phyloP scores from a whole-genome alignment of 2,329 filamentous ascomycete species.

The Hymenoscyphus linearis region DNA sequence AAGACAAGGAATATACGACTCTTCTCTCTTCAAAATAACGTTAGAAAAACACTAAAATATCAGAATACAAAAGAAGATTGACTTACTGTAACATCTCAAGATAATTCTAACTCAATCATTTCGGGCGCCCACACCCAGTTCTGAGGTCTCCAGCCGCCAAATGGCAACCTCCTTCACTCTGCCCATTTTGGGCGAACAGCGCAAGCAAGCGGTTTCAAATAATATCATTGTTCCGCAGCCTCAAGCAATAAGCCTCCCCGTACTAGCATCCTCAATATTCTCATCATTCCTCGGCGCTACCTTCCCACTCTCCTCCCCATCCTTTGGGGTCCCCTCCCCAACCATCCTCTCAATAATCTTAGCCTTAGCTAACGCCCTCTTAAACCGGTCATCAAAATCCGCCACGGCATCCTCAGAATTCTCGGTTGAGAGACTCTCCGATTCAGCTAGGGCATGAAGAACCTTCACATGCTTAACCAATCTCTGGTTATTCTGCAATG shows the following conservation, averaged over 20 bases:
- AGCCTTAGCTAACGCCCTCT: constrained; percentile 74
- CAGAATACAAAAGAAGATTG: too few species aligned
- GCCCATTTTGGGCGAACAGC: not conserved
- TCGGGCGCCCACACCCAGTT: too few species aligned
- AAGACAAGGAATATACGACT: too few species aligned
- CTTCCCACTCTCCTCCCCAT: constrained; percentile 9
- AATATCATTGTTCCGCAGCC: not conserved
- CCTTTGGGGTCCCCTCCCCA: constrained; percentile 35
- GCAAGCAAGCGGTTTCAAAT: not conserved
- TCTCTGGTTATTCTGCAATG: constrained; percentile 52
- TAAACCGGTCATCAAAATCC: constrained; percentile 85
- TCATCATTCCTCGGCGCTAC: constrained; percentile 29
- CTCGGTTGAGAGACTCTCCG: constrained; percentile 67
- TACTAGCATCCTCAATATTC: constrained; percentile 43
- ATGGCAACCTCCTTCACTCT: not conserved
- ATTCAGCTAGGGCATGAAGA: constrained; percentile 73
- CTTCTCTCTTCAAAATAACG: too few species aligned
- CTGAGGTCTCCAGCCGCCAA: too few species aligned
- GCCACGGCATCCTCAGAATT: constrained; percentile 87
- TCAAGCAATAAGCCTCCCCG: constrained; percentile 28
- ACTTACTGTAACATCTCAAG: too few species aligned
- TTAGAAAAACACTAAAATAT: too few species aligned
- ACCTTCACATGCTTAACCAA: constrained; percentile 71
- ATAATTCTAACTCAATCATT: too few species aligned
- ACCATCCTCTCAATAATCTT: constrained; percentile 76